These are phyloP conservation scores for Pleurotus tuber-regium DNA, from an alignment of 768 basidiomycete genomes.

Conservation along the genomic window DNA sequence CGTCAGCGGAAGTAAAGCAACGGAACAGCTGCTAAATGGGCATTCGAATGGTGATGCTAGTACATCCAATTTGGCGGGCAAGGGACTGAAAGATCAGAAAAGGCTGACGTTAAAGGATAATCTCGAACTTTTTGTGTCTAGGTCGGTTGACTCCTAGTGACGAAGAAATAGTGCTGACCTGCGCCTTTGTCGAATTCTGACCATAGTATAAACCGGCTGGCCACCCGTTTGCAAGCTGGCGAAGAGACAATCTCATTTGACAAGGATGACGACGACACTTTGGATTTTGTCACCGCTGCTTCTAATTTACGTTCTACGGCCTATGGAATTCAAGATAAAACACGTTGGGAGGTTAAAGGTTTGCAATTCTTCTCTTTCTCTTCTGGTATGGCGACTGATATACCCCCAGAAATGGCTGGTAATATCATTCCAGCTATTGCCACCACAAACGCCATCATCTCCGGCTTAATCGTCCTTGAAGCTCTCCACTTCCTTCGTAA, in stretches of 20 bases:
- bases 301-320: constrained; percentile 90
- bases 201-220: constrained; percentile 80
- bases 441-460: constrained; percentile 96
- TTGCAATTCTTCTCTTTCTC: constrained; percentile 9
- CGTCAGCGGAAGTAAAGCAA: constrained; percentile 21
- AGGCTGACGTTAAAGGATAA: constrained; percentile 77
- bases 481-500: constrained; percentile 80
- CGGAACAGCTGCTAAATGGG: constrained; percentile 15
- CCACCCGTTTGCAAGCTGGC: constrained; percentile 60
- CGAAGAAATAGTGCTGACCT: no score
- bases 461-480: constrained; percentile 92
- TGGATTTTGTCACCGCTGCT: constrained; percentile 95
- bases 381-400: not conserved
- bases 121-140: constrained; percentile 78
- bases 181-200: no score
- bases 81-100: constrained; percentile 77
- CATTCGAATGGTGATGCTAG: constrained; percentile 1
- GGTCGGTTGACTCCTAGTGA: constrained; percentile 44
- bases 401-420: constrained; percentile 86
- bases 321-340: constrained; percentile 87
- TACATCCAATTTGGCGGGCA: no score
- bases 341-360: constrained; percentile 98
- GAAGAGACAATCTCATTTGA: constrained; percentile 85
- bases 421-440: constrained; percentile 99
- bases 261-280: constrained; percentile 96